phyloP scores from a whole-genome alignment of 1,284 basidiomycete species.

The Prillingera fragicola region DNA sequence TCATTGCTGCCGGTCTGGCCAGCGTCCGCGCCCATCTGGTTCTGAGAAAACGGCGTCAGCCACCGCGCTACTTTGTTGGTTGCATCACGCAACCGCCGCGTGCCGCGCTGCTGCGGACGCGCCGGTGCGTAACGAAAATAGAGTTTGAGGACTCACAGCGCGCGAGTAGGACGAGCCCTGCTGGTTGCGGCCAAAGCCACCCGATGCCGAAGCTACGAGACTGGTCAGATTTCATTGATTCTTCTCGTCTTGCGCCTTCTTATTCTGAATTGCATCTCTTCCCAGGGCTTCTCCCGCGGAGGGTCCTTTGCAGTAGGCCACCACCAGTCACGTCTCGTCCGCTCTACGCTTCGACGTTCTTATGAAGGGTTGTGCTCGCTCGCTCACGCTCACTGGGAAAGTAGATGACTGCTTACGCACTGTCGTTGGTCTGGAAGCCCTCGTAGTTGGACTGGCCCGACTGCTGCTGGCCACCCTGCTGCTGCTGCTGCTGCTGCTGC shows the following conservation, averaged over 20 bases:
- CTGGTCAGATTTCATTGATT: background rate
- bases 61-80: too few species aligned
- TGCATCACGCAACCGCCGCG: background rate
- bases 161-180: conserved; percentile 37
- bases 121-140: background rate
- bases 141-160: conserved; percentile 10
- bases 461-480: conserved; percentile 3
- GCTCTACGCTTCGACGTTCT: background rate
- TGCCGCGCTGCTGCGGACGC: background rate
- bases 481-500: conserved; percentile 2
- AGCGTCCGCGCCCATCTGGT: conserved; percentile 21
- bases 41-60: conserved; percentile 6
- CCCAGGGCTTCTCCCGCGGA: background rate
- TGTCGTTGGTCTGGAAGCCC: conserved; percentile 28
- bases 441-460: conserved; percentile 17
- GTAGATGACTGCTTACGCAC: conserved; percentile 17
- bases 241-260: background rate
- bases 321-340: background rate
- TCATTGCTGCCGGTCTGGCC: conserved; percentile 7
- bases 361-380: background rate
- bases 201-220: conserved; percentile 30
- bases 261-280: background rate
- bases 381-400: background rate
- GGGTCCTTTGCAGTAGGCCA: background rate
- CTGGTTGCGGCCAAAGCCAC: conserved; percentile 37